Conservation (phyloP, 345 rosid genomes). For the Tarenaya hassleriana region DNA sequence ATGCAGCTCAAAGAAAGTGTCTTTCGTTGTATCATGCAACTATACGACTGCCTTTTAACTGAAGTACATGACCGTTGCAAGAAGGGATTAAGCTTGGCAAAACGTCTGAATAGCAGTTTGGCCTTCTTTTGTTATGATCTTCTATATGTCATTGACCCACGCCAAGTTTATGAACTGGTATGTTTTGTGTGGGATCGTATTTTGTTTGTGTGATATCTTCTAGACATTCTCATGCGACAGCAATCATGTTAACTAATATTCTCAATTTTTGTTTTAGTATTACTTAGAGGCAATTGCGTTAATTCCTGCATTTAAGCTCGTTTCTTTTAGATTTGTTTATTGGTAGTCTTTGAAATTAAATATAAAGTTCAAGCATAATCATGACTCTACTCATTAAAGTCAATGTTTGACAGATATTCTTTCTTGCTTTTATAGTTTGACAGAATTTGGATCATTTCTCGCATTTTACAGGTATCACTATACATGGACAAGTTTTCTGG, state of each 20-base stretch:
- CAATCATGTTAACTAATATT: constrained; percentile 14
- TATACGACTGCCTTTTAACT: constrained; percentile 91
- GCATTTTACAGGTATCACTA: constrained; percentile 71
- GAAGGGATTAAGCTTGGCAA: constrained; percentile 93
- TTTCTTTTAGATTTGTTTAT: constrained; percentile 3
- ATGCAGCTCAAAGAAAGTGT: constrained; percentile 97
- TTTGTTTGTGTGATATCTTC: constrained; percentile 1
- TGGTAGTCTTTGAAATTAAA: background rate
- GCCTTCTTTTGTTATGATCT: constrained; percentile 99
- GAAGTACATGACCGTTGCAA: constrained; percentile 99
- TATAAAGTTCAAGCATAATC: constrained; percentile 6
- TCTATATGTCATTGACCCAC: constrained; percentile 85
- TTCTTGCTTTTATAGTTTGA: constrained; percentile 6
- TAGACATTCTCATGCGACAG: constrained; percentile 9
- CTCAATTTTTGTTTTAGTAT: background rate
- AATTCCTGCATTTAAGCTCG: background rate
- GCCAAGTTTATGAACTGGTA: constrained; percentile 97
- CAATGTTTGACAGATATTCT: background rate
- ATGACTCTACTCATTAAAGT: constrained; percentile 13
- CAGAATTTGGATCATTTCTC: constrained; percentile 5
- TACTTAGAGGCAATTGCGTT: background rate
- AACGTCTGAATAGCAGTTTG: constrained; percentile 92
- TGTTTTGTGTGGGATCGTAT: constrained; percentile 15
- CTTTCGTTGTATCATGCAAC: constrained; percentile 81
- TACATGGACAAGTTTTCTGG: constrained; percentile 99